Evolutionary conservation across 2,329 filamentous ascomycete species (phyloP).

Genomic region (Chaetomiaceae sp.): DNA sequence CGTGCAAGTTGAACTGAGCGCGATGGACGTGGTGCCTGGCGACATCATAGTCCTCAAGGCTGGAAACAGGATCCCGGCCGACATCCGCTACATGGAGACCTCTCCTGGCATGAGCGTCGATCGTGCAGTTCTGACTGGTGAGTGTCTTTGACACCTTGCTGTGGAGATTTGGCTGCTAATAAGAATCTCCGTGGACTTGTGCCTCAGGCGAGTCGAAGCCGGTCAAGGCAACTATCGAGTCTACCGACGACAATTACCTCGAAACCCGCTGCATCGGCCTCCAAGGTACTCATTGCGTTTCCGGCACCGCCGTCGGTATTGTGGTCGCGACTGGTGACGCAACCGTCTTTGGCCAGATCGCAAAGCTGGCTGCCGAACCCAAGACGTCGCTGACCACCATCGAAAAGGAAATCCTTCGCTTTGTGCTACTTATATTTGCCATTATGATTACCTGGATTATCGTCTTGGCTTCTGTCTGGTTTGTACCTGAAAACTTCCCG

Average conservation of each 20-base stretch:
- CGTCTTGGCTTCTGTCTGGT: slow-evolving; percentile 40
- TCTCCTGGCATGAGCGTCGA: slow-evolving; percentile 66
- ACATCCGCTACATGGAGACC: slow-evolving; percentile 62
- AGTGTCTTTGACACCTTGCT: background rate
- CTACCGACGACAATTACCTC: slow-evolving; percentile 61
- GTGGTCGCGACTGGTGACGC: slow-evolving; percentile 67
- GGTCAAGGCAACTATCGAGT: slow-evolving; percentile 58
- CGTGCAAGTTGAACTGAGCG: slow-evolving; percentile 34
- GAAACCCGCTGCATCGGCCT: slow-evolving; percentile 72
- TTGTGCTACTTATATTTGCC: slow-evolving; percentile 63
- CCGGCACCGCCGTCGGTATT: slow-evolving; percentile 60
- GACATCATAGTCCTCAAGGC: slow-evolving; percentile 64
- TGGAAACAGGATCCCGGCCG: slow-evolving; percentile 70
- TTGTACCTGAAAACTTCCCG: background rate
- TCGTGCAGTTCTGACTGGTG: slow-evolving; percentile 65
- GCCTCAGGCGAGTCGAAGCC: slow-evolving; percentile 58
- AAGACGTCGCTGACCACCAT: slow-evolving; percentile 64
- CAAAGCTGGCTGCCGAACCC: slow-evolving; percentile 64
- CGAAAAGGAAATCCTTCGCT: slow-evolving; percentile 67
- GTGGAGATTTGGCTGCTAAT: no score
- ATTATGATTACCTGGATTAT: slow-evolving; percentile 64
- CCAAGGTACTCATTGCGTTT: slow-evolving; percentile 74
- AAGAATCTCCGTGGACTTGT: no score
- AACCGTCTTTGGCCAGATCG: slow-evolving; percentile 73
- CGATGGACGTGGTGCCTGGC: slow-evolving; percentile 64